Evolutionary conservation across 2,329 filamentous ascomycete species (phyloP), one percentile per base, ranked within the genome.

Genomic region (Trichophyton rubrum): DNA sequence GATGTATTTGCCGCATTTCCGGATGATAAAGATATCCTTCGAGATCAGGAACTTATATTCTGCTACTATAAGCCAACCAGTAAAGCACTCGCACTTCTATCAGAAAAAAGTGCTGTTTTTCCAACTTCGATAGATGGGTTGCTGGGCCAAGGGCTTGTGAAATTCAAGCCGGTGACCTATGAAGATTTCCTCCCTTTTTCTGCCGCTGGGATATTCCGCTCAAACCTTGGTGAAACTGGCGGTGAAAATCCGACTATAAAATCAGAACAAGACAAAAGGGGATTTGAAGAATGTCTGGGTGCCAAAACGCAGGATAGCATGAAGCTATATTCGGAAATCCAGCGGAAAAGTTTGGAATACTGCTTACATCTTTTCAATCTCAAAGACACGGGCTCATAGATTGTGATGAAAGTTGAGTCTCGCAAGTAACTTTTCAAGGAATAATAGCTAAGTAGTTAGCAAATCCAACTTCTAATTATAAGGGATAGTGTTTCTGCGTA

Each of bases 151-250:
- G 71, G 72, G 0, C 27, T 71, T 2, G 41, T 81, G 0, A 65
- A 70, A 43, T 71, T 70, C 3, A 66, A 72, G 2, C 77, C 80
- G 1, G 73, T 82, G 17, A 80, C 75, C 0, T 82, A 82, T 60
- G 80, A 82, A 61, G 80, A 82, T 59, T 82, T 82, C 56, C 68
- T 82, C 3, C 80, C 80, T 0, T 67, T 82, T 1, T 80, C 78
- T 1, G 80, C 79, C 0, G 79, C 78, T 0, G 79, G 79, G 0
- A 82, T 82, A 43, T 80, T 80, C 62, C 73, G 73, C 43, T 79
- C 77, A 0, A 80, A 79, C 20, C 65, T 78, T 45, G 47, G 61
- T 13, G 15, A 35, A 17, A 17, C 27, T 38, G 24, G 53, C 38
- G 11, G n/a, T 6, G 53, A 56, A 15, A 51, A 51, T 51, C 20